A percentile compares a stretch with the other conserved stretches of the same genome.
Conservation (phyloP, 371 early-diverging fungal species). For the Fennellomyces sp. region DNA sequence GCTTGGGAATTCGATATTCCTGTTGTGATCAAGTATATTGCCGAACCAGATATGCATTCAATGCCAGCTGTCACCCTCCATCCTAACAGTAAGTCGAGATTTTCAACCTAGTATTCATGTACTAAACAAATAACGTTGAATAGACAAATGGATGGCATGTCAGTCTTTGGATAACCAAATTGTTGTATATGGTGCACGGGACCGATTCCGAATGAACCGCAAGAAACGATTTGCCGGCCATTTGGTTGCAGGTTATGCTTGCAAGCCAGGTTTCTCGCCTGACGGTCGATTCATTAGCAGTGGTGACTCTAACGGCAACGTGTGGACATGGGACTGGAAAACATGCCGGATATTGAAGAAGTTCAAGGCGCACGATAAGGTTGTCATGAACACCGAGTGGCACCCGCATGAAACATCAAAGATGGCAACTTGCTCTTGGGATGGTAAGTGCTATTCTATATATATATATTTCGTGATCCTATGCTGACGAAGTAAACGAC, state of each 20-base stretch:
- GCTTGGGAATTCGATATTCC: constrained; percentile 98
- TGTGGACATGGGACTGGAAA: constrained; percentile 98
- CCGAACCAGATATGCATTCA: constrained; percentile 95
- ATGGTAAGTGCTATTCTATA: constrained; percentile 65
- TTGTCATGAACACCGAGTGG: constrained; percentile 91
- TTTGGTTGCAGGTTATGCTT: constrained; percentile 94
- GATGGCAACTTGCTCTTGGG: constrained; percentile 96
- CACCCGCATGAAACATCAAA: constrained; percentile 94
- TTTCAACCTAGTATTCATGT: not conserved
- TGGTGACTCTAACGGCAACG: constrained; percentile 92
- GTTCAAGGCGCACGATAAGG: constrained; percentile 90
- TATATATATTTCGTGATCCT: not conserved
- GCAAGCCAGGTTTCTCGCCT: constrained; percentile 91
- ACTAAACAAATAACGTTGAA: not conserved
- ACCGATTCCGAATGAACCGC: constrained; percentile 85
- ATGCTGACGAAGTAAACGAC: not conserved
- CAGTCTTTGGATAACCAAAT: constrained; percentile 96
- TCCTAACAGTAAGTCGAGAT: constrained; percentile 74
- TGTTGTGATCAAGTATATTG: constrained; percentile 95
- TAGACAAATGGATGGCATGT: constrained; percentile 93
- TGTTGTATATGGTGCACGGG: constrained; percentile 84
- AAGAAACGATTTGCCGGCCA: constrained; percentile 95
- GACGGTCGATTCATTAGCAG: constrained; percentile 89
- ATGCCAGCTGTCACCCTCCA: constrained; percentile 91
- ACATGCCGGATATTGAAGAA: constrained; percentile 82